Percentiles rank a stretch among this genome's conserved stretches.
Conservation (phyloP, 163 green algal species). For the Coccomyxa subellipsoidea region DNA sequence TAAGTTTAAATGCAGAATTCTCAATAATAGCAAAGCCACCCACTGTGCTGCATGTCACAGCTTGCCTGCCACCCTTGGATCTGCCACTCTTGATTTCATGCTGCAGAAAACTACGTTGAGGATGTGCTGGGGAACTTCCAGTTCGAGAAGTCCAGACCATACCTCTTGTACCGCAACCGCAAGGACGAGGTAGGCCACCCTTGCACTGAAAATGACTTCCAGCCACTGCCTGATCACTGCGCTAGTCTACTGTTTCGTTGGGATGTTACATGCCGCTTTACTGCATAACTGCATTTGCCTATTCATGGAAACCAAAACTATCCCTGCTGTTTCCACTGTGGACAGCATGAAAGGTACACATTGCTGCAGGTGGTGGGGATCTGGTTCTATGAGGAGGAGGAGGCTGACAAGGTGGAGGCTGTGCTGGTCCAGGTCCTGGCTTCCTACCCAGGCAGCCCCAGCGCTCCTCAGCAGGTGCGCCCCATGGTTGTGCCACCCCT, state of each 20-base stretch:
- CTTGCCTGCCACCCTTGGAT: background rate
- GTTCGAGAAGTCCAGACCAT: background rate
- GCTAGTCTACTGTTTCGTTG: too few species aligned
- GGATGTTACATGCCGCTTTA: too few species aligned
- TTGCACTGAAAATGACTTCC: background rate
- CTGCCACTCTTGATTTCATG: background rate
- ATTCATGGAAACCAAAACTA: too few species aligned
- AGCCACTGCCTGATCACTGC: too few species aligned
- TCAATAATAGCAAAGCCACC: background rate
- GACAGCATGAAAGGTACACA: background rate
- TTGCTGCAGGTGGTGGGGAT: constrained; percentile 61
- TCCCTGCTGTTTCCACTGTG: background rate
- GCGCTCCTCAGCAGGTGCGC: background rate
- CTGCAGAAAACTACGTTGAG: background rate
- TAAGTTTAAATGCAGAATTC: too few species aligned
- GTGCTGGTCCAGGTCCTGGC: constrained; percentile 50
- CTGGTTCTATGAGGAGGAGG: constrained; percentile 75
- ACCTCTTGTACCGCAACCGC: background rate
- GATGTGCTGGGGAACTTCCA: background rate
- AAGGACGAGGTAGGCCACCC: background rate
- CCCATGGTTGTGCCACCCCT: background rate
- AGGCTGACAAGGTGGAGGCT: constrained; percentile 48
- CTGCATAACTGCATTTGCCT: too few species aligned
- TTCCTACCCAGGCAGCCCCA: background rate
- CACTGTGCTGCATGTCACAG: background rate